phyloP scores from a whole-genome alignment of 1,284 basidiomycete genomes.

The Ceratobasidium sp. region DNA sequence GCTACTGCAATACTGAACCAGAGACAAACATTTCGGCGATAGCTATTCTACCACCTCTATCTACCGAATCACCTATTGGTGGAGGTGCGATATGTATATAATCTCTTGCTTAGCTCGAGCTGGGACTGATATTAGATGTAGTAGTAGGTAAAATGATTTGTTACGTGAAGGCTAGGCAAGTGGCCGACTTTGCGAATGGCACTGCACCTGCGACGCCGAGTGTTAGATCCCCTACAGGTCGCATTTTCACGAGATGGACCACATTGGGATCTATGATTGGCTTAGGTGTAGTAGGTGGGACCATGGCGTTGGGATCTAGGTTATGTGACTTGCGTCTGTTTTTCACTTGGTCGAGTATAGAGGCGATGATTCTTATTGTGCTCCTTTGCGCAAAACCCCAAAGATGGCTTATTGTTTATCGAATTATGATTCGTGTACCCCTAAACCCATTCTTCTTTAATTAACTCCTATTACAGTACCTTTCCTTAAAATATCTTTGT shows the following conservation, averaged over 20 bases:
- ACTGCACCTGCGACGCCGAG: neutral
- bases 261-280: neutral
- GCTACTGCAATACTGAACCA: neutral
- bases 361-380: too few relatives aligned
- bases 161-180: conserved; percentile 5
- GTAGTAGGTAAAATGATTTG: neutral
- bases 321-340: too few relatives aligned
- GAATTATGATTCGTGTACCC: too few relatives aligned
- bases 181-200: conserved; percentile 1
- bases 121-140: neutral
- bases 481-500: too few relatives aligned
- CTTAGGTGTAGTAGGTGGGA: neutral
- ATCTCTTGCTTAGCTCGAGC: conserved; percentile 3
- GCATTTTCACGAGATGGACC: neutral
- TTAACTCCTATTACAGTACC: too few relatives aligned
- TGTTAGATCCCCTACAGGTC: neutral
- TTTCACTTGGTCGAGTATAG: too few relatives aligned
- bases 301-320: neutral
- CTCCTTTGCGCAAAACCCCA: too few relatives aligned
- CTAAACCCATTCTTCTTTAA: too few relatives aligned
- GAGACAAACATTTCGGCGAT: neutral
- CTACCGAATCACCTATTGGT: conserved; percentile 1
- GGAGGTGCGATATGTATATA: conserved; percentile 31
- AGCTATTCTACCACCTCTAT: neutral
- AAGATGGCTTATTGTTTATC: too few relatives aligned